phyloP scores from a whole-genome alignment of 164 flowering plant genomes.

The Brasenia schreberi region DNA sequence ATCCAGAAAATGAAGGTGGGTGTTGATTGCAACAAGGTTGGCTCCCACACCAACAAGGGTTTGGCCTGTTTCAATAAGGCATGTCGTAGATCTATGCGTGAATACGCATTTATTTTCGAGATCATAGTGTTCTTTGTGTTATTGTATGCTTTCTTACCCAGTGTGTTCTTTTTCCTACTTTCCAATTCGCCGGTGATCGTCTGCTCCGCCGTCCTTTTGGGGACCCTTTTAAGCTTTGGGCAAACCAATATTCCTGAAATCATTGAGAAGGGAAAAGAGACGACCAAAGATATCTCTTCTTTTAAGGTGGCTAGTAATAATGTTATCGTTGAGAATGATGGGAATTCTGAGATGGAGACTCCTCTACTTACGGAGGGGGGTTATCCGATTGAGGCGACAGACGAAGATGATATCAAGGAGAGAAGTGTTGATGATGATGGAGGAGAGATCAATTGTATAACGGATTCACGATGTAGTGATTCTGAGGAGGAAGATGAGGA shows the following conservation, averaged over 20 bases:
- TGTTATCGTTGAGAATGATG: conserved; percentile 16
- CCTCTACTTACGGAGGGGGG: conserved; percentile 11
- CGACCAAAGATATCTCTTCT: conserved; percentile 19
- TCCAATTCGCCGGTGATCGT: conserved; percentile 80
- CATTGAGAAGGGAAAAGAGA: conserved; percentile 22
- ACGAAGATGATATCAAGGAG: not conserved
- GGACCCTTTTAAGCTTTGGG: conserved; percentile 83
- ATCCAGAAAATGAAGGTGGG: conserved; percentile 30
- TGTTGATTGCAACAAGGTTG: conserved; percentile 26
- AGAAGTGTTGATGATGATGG: not conserved
- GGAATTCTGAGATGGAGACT: conserved; percentile 25
- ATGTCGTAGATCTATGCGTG: conserved; percentile 17
- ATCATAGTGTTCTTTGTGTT: conserved; percentile 21
- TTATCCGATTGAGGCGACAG: conserved; percentile 12
- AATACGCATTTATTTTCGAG: conserved; percentile 34
- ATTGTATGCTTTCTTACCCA: conserved; percentile 50
- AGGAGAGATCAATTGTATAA: not conserved
- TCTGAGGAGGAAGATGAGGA: not conserved
- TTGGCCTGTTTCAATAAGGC: conserved; percentile 15
- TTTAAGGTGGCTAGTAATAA: conserved; percentile 19
- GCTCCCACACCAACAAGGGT: conserved; percentile 13
- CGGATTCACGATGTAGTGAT: not conserved
- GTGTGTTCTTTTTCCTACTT: conserved; percentile 48
- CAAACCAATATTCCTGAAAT: conserved; percentile 50
- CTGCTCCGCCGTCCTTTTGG: conserved; percentile 83